Base-by-base conservation (phyloP, 2,329 filamentous ascomycete genomes). In the Fusarium abutilonis region DNA sequence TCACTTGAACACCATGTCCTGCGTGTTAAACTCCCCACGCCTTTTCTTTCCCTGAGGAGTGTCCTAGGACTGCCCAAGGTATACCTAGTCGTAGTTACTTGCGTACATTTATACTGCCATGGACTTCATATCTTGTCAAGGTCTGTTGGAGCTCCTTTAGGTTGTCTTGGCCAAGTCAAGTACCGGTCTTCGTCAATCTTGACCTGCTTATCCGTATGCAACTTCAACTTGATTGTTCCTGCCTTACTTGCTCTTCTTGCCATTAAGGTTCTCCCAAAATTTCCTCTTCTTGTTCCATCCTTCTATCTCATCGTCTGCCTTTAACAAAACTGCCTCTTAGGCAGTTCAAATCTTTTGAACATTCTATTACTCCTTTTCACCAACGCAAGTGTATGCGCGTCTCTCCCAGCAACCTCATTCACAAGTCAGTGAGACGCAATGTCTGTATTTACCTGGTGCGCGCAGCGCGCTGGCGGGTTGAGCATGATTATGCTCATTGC, bases 381-480 rank as follows among this genome's bases (percentile, higher is more conserved):
- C 10, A n/a, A 29, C 15, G 13, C 32, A 14, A 36, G 6, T 21
- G 40, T 8, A 13, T 51, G 43, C 23, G 34, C 40, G n/a, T n/a
- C 11, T 43, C 38, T 55, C 32, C 36, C 23, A 31, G 23, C 35
- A n/a, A 29, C 21, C 39, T 23, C 13, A 21, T 15, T 42, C 11
- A 21, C 26, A 19, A 19, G 19, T 21, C 28, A 28, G 10, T 11
- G 13, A 32, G 39, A 36, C 40, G 65, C 35, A 58, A 86, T 86
- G 84, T 79, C 81, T 57, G 66, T 86, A 62, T 82, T 86, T 67
- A 70, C 69, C 34, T 87, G 84, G 84, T 80, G 78, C 59, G 78
- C 82, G 64, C 80, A 80, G 69, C 79, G 84, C 63, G 79, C 78
- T 29, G 84, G 83, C 55, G 84, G 84, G 51, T 69, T 87, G 59